These are phyloP conservation scores for Venturiaceae sp. DNA, from an alignment of 2,329 filamentous ascomycete species.

Conservation along the genomic window DNA sequence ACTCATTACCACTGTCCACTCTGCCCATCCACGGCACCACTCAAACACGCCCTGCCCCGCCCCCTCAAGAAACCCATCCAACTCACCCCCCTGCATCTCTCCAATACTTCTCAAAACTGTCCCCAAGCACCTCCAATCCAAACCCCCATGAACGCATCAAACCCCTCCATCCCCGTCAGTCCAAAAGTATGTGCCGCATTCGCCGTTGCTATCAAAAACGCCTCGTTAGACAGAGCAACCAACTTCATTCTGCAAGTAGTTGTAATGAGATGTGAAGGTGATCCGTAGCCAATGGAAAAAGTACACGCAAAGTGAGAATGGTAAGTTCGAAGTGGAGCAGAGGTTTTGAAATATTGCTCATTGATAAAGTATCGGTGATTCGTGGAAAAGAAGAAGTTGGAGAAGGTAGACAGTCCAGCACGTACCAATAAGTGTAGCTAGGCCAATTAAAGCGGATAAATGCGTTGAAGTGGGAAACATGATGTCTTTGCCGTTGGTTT, in stretches of 20 bases:
- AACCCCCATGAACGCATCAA: neutral
- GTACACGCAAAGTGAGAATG: too few relatives aligned
- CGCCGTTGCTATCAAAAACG: neutral
- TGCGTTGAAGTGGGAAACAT: neutral
- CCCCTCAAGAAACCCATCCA: too few relatives aligned
- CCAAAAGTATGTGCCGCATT: neutral
- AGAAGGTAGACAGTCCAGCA: neutral
- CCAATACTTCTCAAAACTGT: conserved; percentile 1
- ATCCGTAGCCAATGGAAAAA: too few relatives aligned
- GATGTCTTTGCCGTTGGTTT: neutral
- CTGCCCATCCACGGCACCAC: too few relatives aligned
- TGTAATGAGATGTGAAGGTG: too few relatives aligned
- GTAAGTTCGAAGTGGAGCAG: too few relatives aligned
- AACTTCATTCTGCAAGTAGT: too few relatives aligned
- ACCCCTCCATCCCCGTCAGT: neutral
- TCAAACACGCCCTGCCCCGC: too few relatives aligned
- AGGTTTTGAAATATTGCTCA: too few relatives aligned
- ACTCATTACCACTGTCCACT: too few relatives aligned
- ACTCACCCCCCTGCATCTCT: too few relatives aligned
- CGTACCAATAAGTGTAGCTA: neutral
- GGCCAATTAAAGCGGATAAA: neutral
- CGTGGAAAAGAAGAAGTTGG: neutral
- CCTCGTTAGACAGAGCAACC: too few relatives aligned
- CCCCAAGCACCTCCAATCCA: neutral
- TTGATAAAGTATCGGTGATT: neutral